phyloP scores from a whole-genome alignment of 768 basidiomycete species.

The Rhizopogon vesiculosus region DNA sequence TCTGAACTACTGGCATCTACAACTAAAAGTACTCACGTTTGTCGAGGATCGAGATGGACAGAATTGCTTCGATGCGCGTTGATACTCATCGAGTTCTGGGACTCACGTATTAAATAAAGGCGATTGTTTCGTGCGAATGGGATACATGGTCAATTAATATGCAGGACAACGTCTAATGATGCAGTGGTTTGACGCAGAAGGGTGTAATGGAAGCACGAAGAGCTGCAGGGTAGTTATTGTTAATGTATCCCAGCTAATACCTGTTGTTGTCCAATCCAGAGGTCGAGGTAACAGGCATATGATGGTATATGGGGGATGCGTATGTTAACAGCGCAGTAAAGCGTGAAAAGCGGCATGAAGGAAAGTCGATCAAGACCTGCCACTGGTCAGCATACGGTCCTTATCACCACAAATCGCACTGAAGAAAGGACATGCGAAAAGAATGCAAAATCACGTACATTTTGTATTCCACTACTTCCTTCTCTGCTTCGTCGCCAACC shows the following conservation, averaged over 20 bases:
- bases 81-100: not conserved
- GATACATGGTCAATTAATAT: not conserved
- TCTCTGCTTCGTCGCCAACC: slow-evolving; percentile 24
- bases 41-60: too few species aligned
- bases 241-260: slow-evolving; percentile 20
- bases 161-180: not conserved
- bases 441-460: slow-evolving; percentile 63
- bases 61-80: too few species aligned
- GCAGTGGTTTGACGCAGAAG: not conserved
- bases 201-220: not conserved
- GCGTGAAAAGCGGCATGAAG: not conserved
- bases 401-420: slow-evolving; percentile 15
- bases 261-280: slow-evolving; percentile 15
- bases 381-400: slow-evolving; percentile 54
- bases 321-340: not conserved
- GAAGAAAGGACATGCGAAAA: slow-evolving; percentile 12
- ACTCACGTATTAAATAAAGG: not conserved
- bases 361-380: slow-evolving; percentile 60
- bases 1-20: not conserved
- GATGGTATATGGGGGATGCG: slow-evolving; percentile 7
- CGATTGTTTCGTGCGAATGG: not conserved
- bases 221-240: slow-evolving; percentile 4
- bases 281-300: not conserved
- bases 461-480: slow-evolving; percentile 59
- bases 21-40: too few species aligned